Conservation (phyloP, 2,329 filamentous ascomycete genomes). For the Neospermospora avenae region DNA sequence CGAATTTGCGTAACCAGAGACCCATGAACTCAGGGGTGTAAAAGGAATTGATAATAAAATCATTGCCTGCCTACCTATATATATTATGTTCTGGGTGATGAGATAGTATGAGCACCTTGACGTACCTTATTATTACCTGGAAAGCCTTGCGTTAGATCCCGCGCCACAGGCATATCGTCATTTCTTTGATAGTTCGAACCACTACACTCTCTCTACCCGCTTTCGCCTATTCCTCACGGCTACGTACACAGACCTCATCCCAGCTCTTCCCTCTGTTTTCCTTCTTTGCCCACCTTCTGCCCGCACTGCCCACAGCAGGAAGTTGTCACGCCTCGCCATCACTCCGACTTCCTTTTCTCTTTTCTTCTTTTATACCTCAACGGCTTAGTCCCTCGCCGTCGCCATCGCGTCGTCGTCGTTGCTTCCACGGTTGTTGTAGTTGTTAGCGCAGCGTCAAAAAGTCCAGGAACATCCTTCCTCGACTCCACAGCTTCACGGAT, state of each 20-base stretch:
- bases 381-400: background rate
- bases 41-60: no score
- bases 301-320: background rate
- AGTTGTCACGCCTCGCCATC: background rate
- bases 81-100: background rate
- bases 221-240: background rate
- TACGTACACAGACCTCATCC: background rate
- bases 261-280: no score
- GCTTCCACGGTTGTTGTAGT: background rate
- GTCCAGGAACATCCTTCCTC: background rate
- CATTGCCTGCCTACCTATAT: no score
- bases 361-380: background rate
- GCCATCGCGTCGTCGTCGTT: background rate
- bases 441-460: background rate
- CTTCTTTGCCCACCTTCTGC: background rate
- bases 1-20: no score
- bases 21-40: no score
- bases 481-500: background rate
- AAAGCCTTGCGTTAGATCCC: background rate
- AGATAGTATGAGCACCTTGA: no score
- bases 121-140: no score
- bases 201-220: background rate
- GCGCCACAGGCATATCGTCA: background rate
- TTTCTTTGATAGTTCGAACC: background rate
- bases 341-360: background rate